Evolutionary conservation across 2,329 filamentous ascomycete species (phyloP), one percentile per base, ranked within the genome.

Genomic region (Paracamarosporium sp.): DNA sequence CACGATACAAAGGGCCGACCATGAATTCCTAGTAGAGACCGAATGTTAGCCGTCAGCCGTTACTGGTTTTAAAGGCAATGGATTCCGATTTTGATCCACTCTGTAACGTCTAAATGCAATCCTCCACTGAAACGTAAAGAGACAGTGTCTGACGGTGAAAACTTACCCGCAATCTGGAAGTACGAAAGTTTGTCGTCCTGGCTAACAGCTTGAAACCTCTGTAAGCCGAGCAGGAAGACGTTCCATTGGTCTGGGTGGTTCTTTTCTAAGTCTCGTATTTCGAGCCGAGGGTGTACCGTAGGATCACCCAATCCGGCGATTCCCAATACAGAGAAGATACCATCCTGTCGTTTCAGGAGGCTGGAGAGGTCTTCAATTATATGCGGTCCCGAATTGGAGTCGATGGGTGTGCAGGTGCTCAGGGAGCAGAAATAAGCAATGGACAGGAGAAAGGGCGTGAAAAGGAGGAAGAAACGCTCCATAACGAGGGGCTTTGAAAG

Each of bases 161-260:
- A 64, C 83, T 59, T 75, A 90, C 91, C 90, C 57, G 89, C 85
- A 66, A 95, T 85, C 66, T 91, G 86, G 75, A 92, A 95, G 80
- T 87, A 95, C 36, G 91, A 93, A 28, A 89, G 81, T 50, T 83
- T 81, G 56, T 86, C 79, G 17, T 81, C 78, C 73, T 92, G 89
- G 59, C 87, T 79, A 35, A 84, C 84, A 53, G 81, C 83, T 75
- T 93, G 90, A 78, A 93, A 86, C 77, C 88, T 86, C 67, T 84
- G 85, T 57, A 94, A 80, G 3, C 88, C 89, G 41, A 93, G 83
- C 31, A 96, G 79, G 72, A 89, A 95, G 43, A 95, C 76, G 69
- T 90, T 91, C 86, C 88, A 91, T 67, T 85, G 82, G 64, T 91
- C 86, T 5, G 82, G 69, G 15, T 81, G 68, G 15, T 81, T 75